Conservation (phyloP, 108 stramenopile species). For the Skeletonema grethae region DNA sequence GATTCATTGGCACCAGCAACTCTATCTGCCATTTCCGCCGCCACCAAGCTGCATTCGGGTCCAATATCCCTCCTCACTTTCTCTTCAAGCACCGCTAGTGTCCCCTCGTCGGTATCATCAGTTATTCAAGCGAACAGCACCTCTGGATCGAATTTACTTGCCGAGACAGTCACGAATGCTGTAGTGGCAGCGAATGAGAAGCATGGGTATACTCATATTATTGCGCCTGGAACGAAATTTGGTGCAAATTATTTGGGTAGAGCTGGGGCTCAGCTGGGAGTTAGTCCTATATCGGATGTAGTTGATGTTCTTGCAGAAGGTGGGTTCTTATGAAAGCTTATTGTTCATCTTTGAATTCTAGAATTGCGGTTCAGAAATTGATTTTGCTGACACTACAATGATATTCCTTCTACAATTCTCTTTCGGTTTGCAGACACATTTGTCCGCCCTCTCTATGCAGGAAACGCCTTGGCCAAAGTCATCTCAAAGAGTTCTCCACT, state of each 20-base stretch:
- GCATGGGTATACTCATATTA: constrained; percentile 66
- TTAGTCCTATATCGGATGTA: constrained; percentile 93
- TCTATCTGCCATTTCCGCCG: constrained; percentile 74
- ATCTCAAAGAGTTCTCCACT: constrained; percentile 64
- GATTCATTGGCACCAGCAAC: constrained; percentile 63
- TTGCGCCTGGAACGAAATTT: constrained; percentile 85
- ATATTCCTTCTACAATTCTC: background rate
- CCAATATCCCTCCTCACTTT: constrained; percentile 70
- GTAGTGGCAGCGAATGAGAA: constrained; percentile 50
- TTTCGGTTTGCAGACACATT: constrained; percentile 74
- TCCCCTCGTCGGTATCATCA: constrained; percentile 68
- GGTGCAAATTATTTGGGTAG: constrained; percentile 95
- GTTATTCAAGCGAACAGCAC: constrained; percentile 57
- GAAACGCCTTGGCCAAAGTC: constrained; percentile 98
- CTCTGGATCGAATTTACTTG: constrained; percentile 27
- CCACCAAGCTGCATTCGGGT: constrained; percentile 54
- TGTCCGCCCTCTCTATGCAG: constrained; percentile 98
- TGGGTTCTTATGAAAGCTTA: constrained; percentile 25
- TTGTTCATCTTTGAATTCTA: constrained; percentile 2
- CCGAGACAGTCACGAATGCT: constrained; percentile 74
- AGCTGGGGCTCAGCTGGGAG: constrained; percentile 90
- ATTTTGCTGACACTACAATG: background rate
- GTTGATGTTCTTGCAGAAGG: constrained; percentile 83
- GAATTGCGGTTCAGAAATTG: background rate
- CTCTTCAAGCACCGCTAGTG: constrained; percentile 37